These are phyloP conservation scores for Syncephalastrum contaminatum DNA, from an alignment of 371 early-diverging fungal genomes.

Conservation along the genomic window DNA sequence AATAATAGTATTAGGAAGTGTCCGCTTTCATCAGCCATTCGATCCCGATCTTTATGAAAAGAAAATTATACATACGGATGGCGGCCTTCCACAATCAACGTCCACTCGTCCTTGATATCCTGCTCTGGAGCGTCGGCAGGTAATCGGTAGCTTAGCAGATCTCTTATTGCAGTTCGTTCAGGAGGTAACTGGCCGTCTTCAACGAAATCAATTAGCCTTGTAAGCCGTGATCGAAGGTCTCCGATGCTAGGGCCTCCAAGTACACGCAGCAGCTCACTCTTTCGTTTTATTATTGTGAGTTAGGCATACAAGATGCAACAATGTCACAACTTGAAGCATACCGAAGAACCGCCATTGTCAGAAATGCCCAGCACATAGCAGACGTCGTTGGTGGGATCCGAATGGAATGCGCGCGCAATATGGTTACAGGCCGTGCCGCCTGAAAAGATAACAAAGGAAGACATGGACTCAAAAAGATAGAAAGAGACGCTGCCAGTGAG, in stretches of 20 bases:
- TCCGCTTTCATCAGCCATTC: too few species aligned
- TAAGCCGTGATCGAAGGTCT: slow-evolving; percentile 61
- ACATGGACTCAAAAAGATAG: not conserved
- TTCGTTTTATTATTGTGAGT: not conserved
- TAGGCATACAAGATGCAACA: not conserved
- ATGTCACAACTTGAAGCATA: slow-evolving; percentile 20
- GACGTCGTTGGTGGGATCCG: slow-evolving; percentile 56
- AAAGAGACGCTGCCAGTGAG: too few species aligned
- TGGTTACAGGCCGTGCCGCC: slow-evolving; percentile 76
- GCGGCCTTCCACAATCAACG: slow-evolving; percentile 61
- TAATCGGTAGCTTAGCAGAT: slow-evolving; percentile 61
- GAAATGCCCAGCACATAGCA: slow-evolving; percentile 72
- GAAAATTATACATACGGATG: slow-evolving; percentile 22
- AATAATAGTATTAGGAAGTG: too few species aligned
- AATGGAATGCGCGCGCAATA: slow-evolving; percentile 49
- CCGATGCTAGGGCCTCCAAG: slow-evolving; percentile 72
- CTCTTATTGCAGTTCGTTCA: slow-evolving; percentile 23
- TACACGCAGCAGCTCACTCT: slow-evolving; percentile 60
- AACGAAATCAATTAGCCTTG: slow-evolving; percentile 42
- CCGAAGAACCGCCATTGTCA: slow-evolving; percentile 71
- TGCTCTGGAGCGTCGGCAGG: slow-evolving; percentile 48
- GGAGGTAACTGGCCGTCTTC: not conserved
- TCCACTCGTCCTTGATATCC: slow-evolving; percentile 62
- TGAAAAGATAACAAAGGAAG: slow-evolving; percentile 59
- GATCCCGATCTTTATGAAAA: too few species aligned